These are phyloP conservation scores for Venturia carpophila DNA, from an alignment of 2,329 filamentous ascomycete species.

Conservation along the genomic window DNA sequence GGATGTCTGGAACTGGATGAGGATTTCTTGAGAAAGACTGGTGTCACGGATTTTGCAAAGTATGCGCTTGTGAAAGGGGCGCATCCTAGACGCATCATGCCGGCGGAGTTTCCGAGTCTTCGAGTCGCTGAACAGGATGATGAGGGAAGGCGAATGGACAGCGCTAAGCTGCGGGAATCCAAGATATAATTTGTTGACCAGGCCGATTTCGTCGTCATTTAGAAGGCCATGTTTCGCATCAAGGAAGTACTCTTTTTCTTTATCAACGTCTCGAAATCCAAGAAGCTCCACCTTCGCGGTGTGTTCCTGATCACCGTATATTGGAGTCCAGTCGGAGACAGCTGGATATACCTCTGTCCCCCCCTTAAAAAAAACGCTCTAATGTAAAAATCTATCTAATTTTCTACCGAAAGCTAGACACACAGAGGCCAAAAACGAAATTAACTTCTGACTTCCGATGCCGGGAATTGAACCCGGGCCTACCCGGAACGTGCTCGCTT, in stretches of 20 bases:
- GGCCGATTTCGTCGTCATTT: not conserved
- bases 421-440: no score
- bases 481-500: constrained; percentile 15
- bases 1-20: constrained; percentile 69
- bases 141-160: constrained; percentile 66
- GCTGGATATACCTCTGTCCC: no score
- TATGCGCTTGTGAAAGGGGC: constrained; percentile 62
- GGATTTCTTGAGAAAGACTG: constrained; percentile 63
- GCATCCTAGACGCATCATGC: constrained; percentile 70
- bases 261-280: not conserved
- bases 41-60: constrained; percentile 61
- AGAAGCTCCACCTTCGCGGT: no score
- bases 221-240: not conserved
- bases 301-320: no score
- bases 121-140: constrained; percentile 71
- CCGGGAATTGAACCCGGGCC: constrained; percentile 19
- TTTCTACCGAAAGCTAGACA: no score
- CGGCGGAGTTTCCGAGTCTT: constrained; percentile 57
- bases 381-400: no score
- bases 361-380: no score
- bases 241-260: not conserved
- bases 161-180: constrained; percentile 33
- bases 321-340: no score
- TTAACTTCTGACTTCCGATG: constrained; percentile 8
- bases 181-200: constrained; percentile 21